Percentiles rank a stretch among this genome's conserved stretches.
phyloP scores from a whole-genome alignment of 345 rosid species.

The Raphanus sativus region DNA sequence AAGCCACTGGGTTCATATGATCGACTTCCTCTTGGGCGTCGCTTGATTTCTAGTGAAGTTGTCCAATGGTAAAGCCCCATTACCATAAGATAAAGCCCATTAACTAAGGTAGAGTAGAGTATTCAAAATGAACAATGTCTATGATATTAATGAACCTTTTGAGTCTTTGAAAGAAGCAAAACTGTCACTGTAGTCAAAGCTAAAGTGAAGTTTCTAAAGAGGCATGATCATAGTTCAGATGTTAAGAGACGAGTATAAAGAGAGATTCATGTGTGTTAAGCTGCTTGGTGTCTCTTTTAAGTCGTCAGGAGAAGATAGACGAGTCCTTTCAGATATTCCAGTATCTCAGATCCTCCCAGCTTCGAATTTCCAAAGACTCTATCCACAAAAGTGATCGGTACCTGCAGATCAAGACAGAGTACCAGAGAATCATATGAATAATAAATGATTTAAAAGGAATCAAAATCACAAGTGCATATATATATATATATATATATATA shows the following conservation, averaged over 20 bases:
- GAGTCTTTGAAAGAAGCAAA: slow-evolving; percentile 6
- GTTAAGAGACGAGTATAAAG: slow-evolving; percentile 18
- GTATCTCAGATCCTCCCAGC: slow-evolving; percentile 98
- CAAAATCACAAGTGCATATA: not conserved
- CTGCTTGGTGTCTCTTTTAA: slow-evolving; percentile 37
- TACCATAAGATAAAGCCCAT: not conserved
- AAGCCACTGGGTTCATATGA: not conserved
- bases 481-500: too few species aligned
- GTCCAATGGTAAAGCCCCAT: not conserved
- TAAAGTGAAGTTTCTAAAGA: slow-evolving; percentile 20
- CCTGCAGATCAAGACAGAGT: slow-evolving; percentile 51
- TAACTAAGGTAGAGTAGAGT: not conserved
- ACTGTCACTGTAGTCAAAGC: slow-evolving; percentile 2
- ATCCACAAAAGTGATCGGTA: slow-evolving; percentile 90
- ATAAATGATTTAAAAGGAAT: not conserved
- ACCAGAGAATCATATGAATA: slow-evolving; percentile 1
- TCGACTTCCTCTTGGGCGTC: not conserved
- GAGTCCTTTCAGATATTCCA: slow-evolving; percentile 93
- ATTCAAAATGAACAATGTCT: slow-evolving; percentile 22
- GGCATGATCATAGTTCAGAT: slow-evolving; percentile 16
- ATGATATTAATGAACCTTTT: not conserved
- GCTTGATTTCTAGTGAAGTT: not conserved
- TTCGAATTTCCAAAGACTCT: slow-evolving; percentile 94
- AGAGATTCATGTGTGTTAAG: not conserved
- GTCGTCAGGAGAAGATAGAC: slow-evolving; percentile 79